Base-by-base conservation (phyloP, 495 filamentous ascomycete genomes). In the Corynascus novoguineensis region DNA sequence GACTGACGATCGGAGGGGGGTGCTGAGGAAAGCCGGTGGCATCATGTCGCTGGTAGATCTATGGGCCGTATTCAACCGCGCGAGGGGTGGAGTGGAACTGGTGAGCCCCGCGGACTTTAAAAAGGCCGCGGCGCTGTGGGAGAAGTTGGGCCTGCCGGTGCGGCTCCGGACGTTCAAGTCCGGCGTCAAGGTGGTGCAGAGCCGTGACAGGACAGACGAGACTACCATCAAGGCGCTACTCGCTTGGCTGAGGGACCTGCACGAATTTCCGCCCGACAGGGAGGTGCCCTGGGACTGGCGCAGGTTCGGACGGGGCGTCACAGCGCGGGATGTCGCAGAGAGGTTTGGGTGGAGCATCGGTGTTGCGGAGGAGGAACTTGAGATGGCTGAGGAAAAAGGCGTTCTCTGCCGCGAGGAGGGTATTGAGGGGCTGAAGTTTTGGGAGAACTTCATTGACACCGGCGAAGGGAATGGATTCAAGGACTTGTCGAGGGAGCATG, bases 11-110 rank as follows among this genome's bases (percentile, higher is more conserved):
- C 75, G 84, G 3, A 80, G 86, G 45, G 91, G 91, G 1, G 78
- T 97, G 11, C 71, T 99, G 22, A 82, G 79, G 53, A 84, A 80
- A 52, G 91, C 95, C 64, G 95, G 93, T 10, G 93, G 93, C 1
- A 95, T 97, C 60, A 90, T 97, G 70, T 95, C 84, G 52, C 79
- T 99, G 8, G 92, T 97, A 21, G 93, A 99, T 65, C 78, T 97
- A 2, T 99, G 93, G 93, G 91, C 93, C 8, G 80, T 96, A 31
- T 97, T 97, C 76, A 99, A 99, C 64, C 87, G 93, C n/a, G 89
- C 89, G 22, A 81, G 95, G 38, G 90, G 90, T 51, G 93, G 93
- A 9, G 91, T 99, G 10, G 95, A 99, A 67, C 79, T 99, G 9
- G 86, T 97, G 59, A 95, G 89, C 60, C 93, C 93, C 0, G 76